Evolutionary conservation across 805 yeast genomes (phyloP).

Genomic region (Pichia pseudocactophila): DNA sequence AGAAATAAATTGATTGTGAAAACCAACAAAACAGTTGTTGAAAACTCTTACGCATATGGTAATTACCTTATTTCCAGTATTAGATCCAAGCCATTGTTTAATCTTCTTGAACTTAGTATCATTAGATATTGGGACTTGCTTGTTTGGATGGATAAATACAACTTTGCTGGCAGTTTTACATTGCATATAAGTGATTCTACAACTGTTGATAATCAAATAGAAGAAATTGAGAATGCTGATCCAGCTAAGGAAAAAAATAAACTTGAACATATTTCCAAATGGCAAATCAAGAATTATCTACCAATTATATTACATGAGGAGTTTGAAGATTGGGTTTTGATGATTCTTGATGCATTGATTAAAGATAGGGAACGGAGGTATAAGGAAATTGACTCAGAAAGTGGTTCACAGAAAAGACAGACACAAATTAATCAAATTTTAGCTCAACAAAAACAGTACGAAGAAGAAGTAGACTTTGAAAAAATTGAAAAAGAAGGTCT

Average conservation of each 20-base stretch:
- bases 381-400: constrained; percentile 9
- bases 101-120: constrained; percentile 67
- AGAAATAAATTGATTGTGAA: constrained; percentile 63
- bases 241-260: constrained; percentile 30
- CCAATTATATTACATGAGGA: constrained; percentile 73
- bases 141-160: constrained; percentile 90
- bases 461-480: constrained; percentile 12
- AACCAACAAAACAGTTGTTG: constrained; percentile 72
- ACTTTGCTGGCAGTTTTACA: constrained; percentile 69
- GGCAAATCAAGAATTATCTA: constrained; percentile 73
- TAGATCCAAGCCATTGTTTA: constrained; percentile 72
- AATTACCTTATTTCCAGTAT: constrained; percentile 73
- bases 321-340: constrained; percentile 78
- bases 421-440: constrained; percentile 58
- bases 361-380: constrained; percentile 38
- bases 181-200: constrained; percentile 32
- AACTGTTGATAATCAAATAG: background rate
- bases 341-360: constrained; percentile 63
- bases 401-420: constrained; percentile 45
- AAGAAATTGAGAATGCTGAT: background rate
- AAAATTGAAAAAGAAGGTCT: constrained; percentile 34
- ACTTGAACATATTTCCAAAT: constrained; percentile 45
- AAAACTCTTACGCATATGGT: constrained; percentile 84
- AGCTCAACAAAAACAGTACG: constrained; percentile 31
- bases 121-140: constrained; percentile 85